These are phyloP conservation scores for Fomitopsis pulvina DNA, from an alignment of 768 basidiomycete genomes.

Conservation along the genomic window DNA sequence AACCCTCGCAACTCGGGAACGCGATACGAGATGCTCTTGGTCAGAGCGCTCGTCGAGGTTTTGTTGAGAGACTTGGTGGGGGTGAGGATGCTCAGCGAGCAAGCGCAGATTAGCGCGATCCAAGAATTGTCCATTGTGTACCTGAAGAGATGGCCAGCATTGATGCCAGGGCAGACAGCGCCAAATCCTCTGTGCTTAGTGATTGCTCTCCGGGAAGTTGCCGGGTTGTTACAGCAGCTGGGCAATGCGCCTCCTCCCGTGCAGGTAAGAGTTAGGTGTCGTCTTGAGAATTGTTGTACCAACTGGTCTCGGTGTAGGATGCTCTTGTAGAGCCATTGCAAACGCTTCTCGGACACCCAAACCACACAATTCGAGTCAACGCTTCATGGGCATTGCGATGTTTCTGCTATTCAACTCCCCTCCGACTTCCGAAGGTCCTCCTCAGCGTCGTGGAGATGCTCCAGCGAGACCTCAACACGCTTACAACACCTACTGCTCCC, in stretches of 20 bases:
- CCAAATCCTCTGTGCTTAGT: conserved; percentile 64
- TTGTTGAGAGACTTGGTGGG: conserved; percentile 84
- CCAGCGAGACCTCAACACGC: conserved; percentile 71
- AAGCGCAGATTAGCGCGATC: conserved; percentile 88
- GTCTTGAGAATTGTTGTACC: neutral
- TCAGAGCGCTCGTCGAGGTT: conserved; percentile 68
- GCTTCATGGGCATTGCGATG: conserved; percentile 85
- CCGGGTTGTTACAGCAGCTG: conserved; percentile 79
- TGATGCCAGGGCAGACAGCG: conserved; percentile 79
- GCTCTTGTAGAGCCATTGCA: conserved; percentile 80
- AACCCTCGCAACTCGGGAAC: conserved; percentile 45
- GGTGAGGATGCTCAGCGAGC: conserved; percentile 84
- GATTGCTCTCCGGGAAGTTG: conserved; percentile 75
- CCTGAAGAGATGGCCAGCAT: conserved; percentile 86
- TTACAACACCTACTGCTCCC: conserved; percentile 66
- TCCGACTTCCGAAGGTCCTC: conserved; percentile 76
- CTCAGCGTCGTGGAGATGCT: conserved; percentile 73
- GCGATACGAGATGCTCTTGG: conserved; percentile 69
- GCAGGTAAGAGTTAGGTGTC: conserved; percentile 42
- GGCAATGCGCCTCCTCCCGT: conserved; percentile 90
- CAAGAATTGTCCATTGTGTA: conserved; percentile 79
- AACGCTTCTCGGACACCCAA: conserved; percentile 81
- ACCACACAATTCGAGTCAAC: conserved; percentile 78
- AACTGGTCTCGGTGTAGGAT: conserved; percentile 35
- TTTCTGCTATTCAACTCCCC: conserved; percentile 87